phyloP scores from a whole-genome alignment of 352 stramenopile genomes.

The Phytophthora nicotianae region DNA sequence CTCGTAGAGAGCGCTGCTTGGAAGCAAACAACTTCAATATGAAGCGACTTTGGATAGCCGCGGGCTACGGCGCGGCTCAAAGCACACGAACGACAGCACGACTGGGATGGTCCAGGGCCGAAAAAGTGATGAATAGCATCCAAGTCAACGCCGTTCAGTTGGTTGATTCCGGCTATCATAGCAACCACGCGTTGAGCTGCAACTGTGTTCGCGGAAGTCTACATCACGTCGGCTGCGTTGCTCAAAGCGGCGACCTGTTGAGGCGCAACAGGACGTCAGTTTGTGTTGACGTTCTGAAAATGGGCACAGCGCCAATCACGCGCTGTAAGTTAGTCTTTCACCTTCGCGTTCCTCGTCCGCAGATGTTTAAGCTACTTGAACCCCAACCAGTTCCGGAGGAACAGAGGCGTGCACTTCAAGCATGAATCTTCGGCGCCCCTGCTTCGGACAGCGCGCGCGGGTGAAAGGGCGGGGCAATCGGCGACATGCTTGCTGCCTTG shows the following conservation, averaged over 20 bases:
- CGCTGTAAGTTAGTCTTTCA: slow-evolving; percentile 9
- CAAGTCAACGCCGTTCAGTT: slow-evolving; percentile 8
- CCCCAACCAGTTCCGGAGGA: background rate
- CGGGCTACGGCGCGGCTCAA: slow-evolving; percentile 9
- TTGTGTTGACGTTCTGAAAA: slow-evolving; percentile 26
- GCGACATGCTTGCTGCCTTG: background rate
- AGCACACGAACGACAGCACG: slow-evolving; percentile 7
- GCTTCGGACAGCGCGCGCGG: slow-evolving; percentile 10
- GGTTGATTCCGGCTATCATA: background rate
- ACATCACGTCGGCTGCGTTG: slow-evolving; percentile 13
- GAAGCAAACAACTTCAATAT: slow-evolving; percentile 26
- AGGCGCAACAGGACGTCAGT: slow-evolving; percentile 16
- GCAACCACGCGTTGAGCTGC: slow-evolving; percentile 12
- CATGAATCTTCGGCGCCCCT: slow-evolving; percentile 20
- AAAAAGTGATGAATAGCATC: slow-evolving; percentile 21
- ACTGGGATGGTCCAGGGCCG: background rate
- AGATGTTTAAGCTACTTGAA: slow-evolving; percentile 18
- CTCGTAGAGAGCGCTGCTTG: background rate
- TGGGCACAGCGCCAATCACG: slow-evolving; percentile 21
- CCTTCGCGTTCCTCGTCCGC: slow-evolving; percentile 27
- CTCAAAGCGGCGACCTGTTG: slow-evolving; percentile 1
- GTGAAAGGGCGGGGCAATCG: slow-evolving; percentile 3
- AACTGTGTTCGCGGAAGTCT: slow-evolving; percentile 25
- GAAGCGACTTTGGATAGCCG: slow-evolving; percentile 32
- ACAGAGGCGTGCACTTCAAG: slow-evolving; percentile 25